Base-by-base conservation (phyloP, 1,284 basidiomycete species). In the Coriolopsis trogii region DNA sequence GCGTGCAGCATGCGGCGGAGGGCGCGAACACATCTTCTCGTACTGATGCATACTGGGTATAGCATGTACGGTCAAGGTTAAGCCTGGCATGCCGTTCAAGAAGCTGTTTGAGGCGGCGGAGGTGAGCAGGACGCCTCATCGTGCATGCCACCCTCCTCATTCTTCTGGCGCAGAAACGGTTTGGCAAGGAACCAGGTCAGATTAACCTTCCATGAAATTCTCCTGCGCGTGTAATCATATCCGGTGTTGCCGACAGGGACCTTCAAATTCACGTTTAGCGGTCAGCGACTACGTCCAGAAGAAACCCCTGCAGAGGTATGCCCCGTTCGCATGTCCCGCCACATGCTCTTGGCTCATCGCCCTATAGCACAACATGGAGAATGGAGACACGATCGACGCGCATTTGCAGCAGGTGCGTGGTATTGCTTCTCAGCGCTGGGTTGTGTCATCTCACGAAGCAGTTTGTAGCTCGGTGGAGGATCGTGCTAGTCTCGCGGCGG, bases 71-170 rank as follows among this genome's bases (percentile, higher is more conserved):
- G 77, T 87, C 1, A 86, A 86, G 63, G 84, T 87, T 7, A 85
- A 82, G 57, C 55, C 75, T 1, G 80, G 78, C 18, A 87, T 80
- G 71, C 71, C 73, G n/a, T 84, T 88, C 60, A 67, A 70, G 41
- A 87, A 87, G 66, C 79, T 87, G 15, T 85, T 87, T 56, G 75
- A 81, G 15, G 84, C 83, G 15, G 79, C 83, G 3, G 82, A 84
- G 73, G 85, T 85, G 59, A 36, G 77, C 58, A 4, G 21, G 4
- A 18, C 10, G 2, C 33, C 15, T 12, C 36, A 9, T 26, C 10
- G 20, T 10, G 9, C 31, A 18, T 26, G 21, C 15, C 15, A 12
- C 23, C 9, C 24, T 23, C 15, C 39, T 26, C 51, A 21, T 31
- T 26, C 12, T 21, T 1, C 39, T 1, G 29, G 10, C 25, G 15